Evolutionary conservation across 2,329 filamentous ascomycete species (phyloP), one percentile per base, ranked within the genome.

Genomic region (Colletotrichum higginsianum): DNA sequence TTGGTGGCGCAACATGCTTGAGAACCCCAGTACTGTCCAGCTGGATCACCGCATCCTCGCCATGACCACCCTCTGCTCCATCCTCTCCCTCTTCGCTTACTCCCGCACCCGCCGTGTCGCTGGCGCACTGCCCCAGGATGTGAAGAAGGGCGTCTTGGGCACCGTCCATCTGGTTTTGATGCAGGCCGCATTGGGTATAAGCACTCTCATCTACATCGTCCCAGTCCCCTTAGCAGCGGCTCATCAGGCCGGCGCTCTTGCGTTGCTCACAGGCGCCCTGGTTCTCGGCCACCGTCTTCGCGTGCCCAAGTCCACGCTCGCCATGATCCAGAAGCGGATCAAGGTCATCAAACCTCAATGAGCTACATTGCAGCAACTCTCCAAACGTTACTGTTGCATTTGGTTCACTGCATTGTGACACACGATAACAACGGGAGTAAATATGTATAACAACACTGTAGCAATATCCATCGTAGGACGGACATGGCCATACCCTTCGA

Each of bases 1-100:
- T 21, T 95, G 93, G 91, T 99, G 96, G 96, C 92, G 96, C 78
- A 99, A 99, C 84, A 93, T 97, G 87, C 91, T 98, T 44, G 96
- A 98, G 86, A 99, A 99, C 84, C 97, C 96, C 4, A 95, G 93
- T 18, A 90, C 97, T 35, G 97, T 98, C 2, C 97, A 99, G 84
- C 90, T 99, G 55, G 94, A 99, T 83, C 96, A 99, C 85, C 92
- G 97, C 55, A 94, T 97, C 76, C 88, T 98, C 46, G 97, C 96
- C 70, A 94, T 92, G 57, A 95, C 94, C 18, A 98, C 96, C 1
- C 97, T 98, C 82, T 92, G 90, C 64, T 89, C 93, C 73, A 90
- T 98, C 73, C 85, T 97, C 75, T 87, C 90, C 4, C 87, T 99
- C 12, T 97, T 92, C 82, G 89, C 89, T n/a, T 98, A 95, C 83